A percentile compares a stretch with the other conserved stretches of the same genome.
phyloP scores from a whole-genome alignment of 2,329 filamentous ascomycete species.

The Talaromyces atroroseus region DNA sequence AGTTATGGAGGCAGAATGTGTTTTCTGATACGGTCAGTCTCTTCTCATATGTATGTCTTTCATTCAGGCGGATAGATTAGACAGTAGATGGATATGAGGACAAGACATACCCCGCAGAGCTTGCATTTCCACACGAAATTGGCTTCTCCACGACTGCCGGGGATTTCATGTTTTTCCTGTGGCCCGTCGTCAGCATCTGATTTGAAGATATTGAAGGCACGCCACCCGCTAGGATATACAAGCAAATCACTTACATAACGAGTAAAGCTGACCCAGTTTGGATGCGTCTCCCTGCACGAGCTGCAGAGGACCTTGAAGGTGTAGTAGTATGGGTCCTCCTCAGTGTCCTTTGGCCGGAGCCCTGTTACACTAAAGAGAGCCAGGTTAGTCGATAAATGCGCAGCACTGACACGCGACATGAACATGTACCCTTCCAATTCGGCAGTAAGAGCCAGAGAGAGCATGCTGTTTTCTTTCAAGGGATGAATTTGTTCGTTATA shows the following conservation, averaged over 20 bases:
- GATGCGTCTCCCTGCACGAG: conserved; percentile 87
- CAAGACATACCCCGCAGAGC: conserved; percentile 74
- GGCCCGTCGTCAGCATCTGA: neutral
- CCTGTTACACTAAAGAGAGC: conserved; percentile 68
- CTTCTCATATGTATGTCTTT: neutral
- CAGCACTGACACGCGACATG: neutral
- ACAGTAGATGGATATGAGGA: no score
- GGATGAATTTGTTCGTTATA: neutral
- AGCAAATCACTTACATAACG: conserved; percentile 64
- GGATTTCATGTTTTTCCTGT: conserved; percentile 84
- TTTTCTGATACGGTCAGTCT: conserved; percentile 27
- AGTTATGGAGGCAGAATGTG: conserved; percentile 70
- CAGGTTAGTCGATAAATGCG: neutral
- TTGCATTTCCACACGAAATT: conserved; percentile 99
- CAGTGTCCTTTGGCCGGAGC: conserved; percentile 75
- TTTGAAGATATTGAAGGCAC: neutral
- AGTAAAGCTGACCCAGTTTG: conserved; percentile 79
- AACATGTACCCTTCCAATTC: conserved; percentile 32
- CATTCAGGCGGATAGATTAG: neutral
- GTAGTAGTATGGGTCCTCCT: conserved; percentile 84
- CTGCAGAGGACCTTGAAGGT: conserved; percentile 98
- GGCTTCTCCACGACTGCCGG: conserved; percentile 87
- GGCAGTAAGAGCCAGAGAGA: conserved; percentile 34
- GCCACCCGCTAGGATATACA: neutral
- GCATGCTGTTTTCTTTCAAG: conserved; percentile 23